Conservation (phyloP, 2,329 filamentous ascomycete genomes). For the Cytospora mali region DNA sequence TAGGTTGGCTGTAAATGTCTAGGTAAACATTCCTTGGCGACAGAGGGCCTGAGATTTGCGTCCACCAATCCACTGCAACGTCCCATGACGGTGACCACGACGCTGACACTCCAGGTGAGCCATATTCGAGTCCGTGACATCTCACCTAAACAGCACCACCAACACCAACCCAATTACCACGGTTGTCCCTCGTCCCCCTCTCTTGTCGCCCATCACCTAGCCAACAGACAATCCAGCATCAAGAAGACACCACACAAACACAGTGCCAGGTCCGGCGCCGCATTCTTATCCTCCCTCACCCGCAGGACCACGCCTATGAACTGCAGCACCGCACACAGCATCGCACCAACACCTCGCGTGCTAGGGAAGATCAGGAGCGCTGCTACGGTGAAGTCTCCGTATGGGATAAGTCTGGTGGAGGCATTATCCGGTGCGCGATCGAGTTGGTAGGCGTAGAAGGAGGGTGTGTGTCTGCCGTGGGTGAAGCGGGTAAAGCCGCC, state of each 20-base stretch:
- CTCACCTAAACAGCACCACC: background rate
- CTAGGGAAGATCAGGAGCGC: slow-evolving; percentile 19
- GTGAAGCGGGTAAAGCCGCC: slow-evolving; percentile 32
- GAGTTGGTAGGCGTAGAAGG: slow-evolving; percentile 33
- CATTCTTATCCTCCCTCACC: slow-evolving; percentile 11
- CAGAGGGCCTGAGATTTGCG: too few species aligned
- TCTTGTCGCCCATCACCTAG: background rate
- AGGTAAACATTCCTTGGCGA: too few species aligned
- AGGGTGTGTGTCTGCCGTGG: slow-evolving; percentile 31
- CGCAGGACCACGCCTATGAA: slow-evolving; percentile 29
- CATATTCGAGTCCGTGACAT: too few species aligned
- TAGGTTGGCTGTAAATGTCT: too few species aligned
- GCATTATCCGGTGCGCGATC: slow-evolving; percentile 31
- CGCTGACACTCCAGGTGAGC: too few species aligned
- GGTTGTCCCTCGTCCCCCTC: background rate
- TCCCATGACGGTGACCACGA: too few species aligned
- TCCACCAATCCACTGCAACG: too few species aligned
- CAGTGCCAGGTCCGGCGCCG: slow-evolving; percentile 19
- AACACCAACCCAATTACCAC: background rate
- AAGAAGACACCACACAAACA: slow-evolving; percentile 1
- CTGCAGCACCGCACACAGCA: slow-evolving; percentile 26
- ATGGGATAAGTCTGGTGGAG: slow-evolving; percentile 30
- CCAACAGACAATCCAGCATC: slow-evolving; percentile 7
- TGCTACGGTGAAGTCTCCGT: slow-evolving; percentile 27
- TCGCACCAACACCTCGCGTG: slow-evolving; percentile 15